Percentiles rank a stretch among this genome's conserved stretches.
These are phyloP conservation scores for Aspergillus brasiliensis DNA, from an alignment of 2,329 filamentous ascomycete species.

Conservation along the genomic window DNA sequence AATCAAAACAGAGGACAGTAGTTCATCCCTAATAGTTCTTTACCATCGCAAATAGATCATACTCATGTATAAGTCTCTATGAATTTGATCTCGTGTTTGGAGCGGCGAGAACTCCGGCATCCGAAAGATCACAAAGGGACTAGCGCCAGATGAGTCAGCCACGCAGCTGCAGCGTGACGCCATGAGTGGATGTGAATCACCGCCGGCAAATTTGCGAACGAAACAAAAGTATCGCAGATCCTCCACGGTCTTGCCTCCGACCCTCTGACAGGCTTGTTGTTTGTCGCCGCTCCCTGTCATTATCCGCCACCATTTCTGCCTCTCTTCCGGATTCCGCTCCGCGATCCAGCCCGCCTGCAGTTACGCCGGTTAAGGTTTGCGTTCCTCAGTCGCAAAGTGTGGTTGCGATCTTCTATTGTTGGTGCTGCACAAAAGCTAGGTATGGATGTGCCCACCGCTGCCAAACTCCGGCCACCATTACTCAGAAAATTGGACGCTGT, in stretches of 20 bases:
- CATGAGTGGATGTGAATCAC: conserved; percentile 22
- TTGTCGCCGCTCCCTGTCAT: not conserved
- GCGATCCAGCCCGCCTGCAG: not conserved
- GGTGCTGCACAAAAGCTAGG: not conserved
- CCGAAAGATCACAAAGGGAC: not conserved
- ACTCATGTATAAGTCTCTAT: too few relatives aligned
- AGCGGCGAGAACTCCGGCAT: not conserved
- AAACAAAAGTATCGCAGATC: conserved; percentile 9
- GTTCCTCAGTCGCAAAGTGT: not conserved
- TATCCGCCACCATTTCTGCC: not conserved
- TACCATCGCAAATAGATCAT: too few relatives aligned
- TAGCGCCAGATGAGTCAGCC: conserved; percentile 15
- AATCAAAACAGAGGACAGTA: too few relatives aligned
- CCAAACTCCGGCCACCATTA: not conserved
- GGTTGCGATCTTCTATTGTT: not conserved
- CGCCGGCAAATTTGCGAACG: conserved; percentile 11
- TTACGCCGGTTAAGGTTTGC: conserved; percentile 2
- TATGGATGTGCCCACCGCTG: not conserved
- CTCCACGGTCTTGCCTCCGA: conserved; percentile 21
- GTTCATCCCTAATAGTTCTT: too few relatives aligned
- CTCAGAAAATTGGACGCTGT: not conserved
- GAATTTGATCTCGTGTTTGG: not conserved
- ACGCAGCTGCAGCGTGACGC: conserved; percentile 17
- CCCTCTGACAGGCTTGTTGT: conserved; percentile 20
- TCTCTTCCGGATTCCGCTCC: not conserved